A percentile compares a stretch with the other conserved stretches of the same genome.
phyloP scores from a whole-genome alignment of 2,329 filamentous ascomycete species.

The Arachnomyces sp. region DNA sequence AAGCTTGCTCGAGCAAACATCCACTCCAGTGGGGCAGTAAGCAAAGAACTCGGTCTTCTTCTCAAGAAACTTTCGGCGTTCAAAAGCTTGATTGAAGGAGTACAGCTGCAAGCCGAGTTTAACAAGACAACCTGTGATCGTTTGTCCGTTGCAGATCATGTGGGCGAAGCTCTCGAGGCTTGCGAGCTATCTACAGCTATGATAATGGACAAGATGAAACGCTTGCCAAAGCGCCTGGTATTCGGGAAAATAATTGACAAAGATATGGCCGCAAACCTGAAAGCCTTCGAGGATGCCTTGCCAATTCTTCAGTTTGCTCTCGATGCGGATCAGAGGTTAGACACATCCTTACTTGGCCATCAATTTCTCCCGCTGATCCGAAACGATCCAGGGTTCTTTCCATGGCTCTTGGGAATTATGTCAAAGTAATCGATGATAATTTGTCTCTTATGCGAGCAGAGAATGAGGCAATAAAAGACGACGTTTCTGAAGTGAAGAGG shows the following conservation, averaged over 20 bases:
- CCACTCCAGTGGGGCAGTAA: background rate
- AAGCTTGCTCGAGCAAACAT: background rate
- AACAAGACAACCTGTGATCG: background rate
- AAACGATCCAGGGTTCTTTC: background rate
- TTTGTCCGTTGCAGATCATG: background rate
- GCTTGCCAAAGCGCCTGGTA: background rate
- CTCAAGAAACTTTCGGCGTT: background rate
- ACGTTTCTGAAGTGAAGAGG: background rate
- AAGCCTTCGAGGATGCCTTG: background rate
- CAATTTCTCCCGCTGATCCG: background rate
- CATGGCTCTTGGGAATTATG: background rate
- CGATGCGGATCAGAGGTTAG: background rate
- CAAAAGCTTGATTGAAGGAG: no score
- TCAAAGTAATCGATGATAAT: background rate
- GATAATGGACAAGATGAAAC: background rate
- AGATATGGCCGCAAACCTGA: background rate
- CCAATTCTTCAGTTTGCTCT: background rate
- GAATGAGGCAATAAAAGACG: background rate
- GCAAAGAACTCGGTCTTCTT: conserved; percentile 1
- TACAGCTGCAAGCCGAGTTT: background rate
- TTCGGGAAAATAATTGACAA: conserved; percentile 2
- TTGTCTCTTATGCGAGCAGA: background rate
- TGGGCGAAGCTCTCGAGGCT: background rate
- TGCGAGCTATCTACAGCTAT: background rate
- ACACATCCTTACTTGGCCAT: background rate